Percentiles rank a stretch among this genome's conserved stretches.
Evolutionary conservation across 2,329 filamentous ascomycete species (phyloP).

Genomic region (Phialophora chinensis): DNA sequence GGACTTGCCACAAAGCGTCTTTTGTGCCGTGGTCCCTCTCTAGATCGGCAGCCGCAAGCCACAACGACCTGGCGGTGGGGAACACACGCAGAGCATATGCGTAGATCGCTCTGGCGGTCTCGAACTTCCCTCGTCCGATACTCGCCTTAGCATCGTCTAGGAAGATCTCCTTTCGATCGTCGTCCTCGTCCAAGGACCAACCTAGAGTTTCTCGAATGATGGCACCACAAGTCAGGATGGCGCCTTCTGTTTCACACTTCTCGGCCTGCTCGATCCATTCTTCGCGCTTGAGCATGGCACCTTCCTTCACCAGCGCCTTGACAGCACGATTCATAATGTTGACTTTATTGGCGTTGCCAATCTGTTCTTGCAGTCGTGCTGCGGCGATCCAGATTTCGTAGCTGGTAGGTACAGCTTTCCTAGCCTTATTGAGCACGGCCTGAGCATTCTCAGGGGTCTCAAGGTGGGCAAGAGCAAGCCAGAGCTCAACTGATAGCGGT

Average conservation of each 20-base stretch:
- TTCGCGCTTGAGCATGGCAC: slow-evolving; percentile 95
- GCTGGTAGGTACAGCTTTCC: slow-evolving; percentile 90
- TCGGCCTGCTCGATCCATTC: slow-evolving; percentile 97
- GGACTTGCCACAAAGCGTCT: slow-evolving; percentile 79
- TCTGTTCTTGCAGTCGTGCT: slow-evolving; percentile 84
- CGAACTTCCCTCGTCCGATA: slow-evolving; percentile 80
- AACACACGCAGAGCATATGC: slow-evolving; percentile 90
- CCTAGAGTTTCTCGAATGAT: slow-evolving; percentile 93
- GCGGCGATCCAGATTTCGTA: slow-evolving; percentile 97
- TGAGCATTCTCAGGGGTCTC: slow-evolving; percentile 91
- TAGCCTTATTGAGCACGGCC: slow-evolving; percentile 91
- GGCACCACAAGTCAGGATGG: slow-evolving; percentile 80
- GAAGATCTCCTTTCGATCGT: slow-evolving; percentile 95
- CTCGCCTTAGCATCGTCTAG: slow-evolving; percentile 87
- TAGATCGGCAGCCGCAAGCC: slow-evolving; percentile 87
- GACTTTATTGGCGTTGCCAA: slow-evolving; percentile 78
- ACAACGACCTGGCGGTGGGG: slow-evolving; percentile 82
- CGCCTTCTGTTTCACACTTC: slow-evolving; percentile 90
- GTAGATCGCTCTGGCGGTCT: slow-evolving; percentile 92
- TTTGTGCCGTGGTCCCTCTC: slow-evolving; percentile 87
- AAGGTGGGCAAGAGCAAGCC: slow-evolving; percentile 88
- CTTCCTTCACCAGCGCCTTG: slow-evolving; percentile 84
- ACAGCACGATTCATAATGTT: slow-evolving; percentile 96
- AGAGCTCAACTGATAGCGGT: slow-evolving; percentile 89
- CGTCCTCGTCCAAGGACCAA: slow-evolving; percentile 92